A percentile compares a stretch with the other conserved stretches of the same genome.
These are phyloP conservation scores for Pinus tabuliformis DNA, from an alignment of 75 land plant genomes.

Conservation along the genomic window DNA sequence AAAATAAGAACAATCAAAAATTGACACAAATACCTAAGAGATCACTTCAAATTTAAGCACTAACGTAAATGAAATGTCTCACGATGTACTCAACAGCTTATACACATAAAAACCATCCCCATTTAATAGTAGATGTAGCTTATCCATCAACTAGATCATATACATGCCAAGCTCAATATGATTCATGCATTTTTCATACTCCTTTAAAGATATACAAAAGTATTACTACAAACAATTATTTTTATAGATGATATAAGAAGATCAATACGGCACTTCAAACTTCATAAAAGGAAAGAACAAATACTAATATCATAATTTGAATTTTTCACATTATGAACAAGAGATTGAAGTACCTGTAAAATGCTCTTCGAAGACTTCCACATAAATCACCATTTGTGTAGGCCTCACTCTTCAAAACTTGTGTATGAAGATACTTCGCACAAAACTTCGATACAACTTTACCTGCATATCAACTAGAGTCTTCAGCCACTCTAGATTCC, in stretches of 20 bases:
- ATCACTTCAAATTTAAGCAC: not conserved
- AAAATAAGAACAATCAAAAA: not conserved
- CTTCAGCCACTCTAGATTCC: not conserved
- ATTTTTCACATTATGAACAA: not conserved
- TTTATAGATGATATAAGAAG: not conserved
- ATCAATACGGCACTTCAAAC: not conserved
- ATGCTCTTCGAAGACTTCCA: conserved; percentile 64
- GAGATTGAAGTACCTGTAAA: conserved; percentile 56
- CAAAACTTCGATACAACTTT: conserved; percentile 93
- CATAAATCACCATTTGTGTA: conserved; percentile 72
- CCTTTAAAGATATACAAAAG: not conserved
- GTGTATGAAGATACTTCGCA: conserved; percentile 82
- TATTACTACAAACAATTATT: not conserved
- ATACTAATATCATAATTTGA: not conserved
- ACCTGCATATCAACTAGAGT: conserved; percentile 39
- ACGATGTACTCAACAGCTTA: no score
- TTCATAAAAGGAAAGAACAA: not conserved
- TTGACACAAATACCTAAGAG: not conserved
- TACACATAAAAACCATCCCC: no score
- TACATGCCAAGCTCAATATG: not conserved
- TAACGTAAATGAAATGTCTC: not conserved
- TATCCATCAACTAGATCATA: not conserved
- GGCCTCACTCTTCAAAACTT: conserved; percentile 71
- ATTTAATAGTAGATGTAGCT: not conserved
- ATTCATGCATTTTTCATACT: not conserved